Conservation (phyloP, 2,329 filamentous ascomycete species). For the Camillea tinctor region DNA sequence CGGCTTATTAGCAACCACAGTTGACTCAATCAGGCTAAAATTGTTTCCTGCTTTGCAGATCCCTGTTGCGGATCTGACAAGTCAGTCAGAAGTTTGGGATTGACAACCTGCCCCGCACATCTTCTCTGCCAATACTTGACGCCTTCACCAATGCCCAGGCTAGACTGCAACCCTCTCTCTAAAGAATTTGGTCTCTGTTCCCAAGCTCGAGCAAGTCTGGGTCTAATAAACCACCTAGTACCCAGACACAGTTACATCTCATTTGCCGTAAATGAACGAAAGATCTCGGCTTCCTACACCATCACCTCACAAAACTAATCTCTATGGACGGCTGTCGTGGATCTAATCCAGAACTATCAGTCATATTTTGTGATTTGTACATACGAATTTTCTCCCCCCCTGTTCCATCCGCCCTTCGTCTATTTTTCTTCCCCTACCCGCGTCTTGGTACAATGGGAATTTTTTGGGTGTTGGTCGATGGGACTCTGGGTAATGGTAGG, state of each 20-base stretch:
- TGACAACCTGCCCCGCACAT: conserved; percentile 20
- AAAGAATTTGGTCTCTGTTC: conserved; percentile 11
- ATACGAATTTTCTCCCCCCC: not conserved
- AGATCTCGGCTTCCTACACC: conserved; percentile 6
- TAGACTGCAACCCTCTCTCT: conserved; percentile 12
- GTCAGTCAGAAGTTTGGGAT: conserved; percentile 23
- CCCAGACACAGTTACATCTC: conserved; percentile 12
- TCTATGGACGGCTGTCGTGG: not conserved
- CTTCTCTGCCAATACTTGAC: conserved; percentile 6
- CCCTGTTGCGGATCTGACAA: conserved; percentile 25
- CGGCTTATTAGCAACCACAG: conserved; percentile 18
- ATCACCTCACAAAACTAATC: not conserved
- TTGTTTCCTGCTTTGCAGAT: conserved; percentile 15
- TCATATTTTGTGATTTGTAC: not conserved
- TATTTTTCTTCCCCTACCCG: not conserved
- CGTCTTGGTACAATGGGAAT: not conserved
- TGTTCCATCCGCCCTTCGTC: not conserved
- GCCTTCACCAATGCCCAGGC: not conserved
- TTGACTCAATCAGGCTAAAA: conserved; percentile 29
- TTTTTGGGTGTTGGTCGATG: not conserved
- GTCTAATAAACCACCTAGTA: conserved; percentile 16
- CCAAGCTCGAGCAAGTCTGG: conserved; percentile 17
- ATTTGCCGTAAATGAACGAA: conserved; percentile 19
- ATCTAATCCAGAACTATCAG: not conserved
- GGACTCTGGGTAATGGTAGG: not conserved